These are phyloP conservation scores for Globisporangium megalacanthum DNA, from an alignment of 352 stramenopile genomes.

Conservation along the genomic window DNA sequence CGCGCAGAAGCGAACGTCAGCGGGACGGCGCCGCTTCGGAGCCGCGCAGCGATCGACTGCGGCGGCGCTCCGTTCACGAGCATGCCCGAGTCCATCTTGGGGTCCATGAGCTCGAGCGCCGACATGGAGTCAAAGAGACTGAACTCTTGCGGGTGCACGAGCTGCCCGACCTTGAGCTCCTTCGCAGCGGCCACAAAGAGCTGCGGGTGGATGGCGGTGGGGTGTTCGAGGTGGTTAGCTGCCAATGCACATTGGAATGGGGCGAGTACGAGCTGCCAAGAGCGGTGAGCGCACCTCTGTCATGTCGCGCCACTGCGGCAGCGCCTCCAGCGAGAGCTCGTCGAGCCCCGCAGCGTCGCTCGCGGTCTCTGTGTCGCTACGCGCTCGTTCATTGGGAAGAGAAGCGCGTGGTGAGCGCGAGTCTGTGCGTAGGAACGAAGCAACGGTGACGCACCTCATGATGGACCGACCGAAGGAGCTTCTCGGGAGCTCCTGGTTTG, in stretches of 20 bases:
- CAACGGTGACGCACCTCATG: too few relatives aligned
- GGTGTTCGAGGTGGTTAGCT: background rate
- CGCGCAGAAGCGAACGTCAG: conserved; percentile 58
- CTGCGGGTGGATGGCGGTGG: background rate
- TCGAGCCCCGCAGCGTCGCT: conserved; percentile 18
- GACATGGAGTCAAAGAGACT: conserved; percentile 94
- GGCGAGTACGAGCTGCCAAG: background rate
- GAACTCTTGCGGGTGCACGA: conserved; percentile 80
- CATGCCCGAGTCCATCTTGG: conserved; percentile 92
- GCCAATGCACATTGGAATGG: background rate
- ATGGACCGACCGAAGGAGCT: too few relatives aligned
- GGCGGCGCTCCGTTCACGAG: conserved; percentile 52
- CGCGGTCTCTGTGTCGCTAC: conserved; percentile 8
- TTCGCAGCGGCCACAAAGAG: conserved; percentile 37
- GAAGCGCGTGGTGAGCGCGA: too few relatives aligned
- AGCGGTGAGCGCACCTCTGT: conserved; percentile 31
- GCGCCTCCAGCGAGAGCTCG: conserved; percentile 19
- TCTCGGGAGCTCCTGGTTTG: too few relatives aligned
- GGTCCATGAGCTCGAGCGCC: conserved; percentile 92
- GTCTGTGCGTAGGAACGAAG: too few relatives aligned
- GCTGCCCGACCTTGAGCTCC: conserved; percentile 74
- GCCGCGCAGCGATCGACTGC: conserved; percentile 45
- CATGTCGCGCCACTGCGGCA: conserved; percentile 38
- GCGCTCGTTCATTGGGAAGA: too few relatives aligned
- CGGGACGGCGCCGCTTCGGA: conserved; percentile 32